Percentiles rank a stretch among this genome's conserved stretches.
Evolutionary conservation across 1,139 yeast species (phyloP).

Genomic region (Taphrina flavorubra): DNA sequence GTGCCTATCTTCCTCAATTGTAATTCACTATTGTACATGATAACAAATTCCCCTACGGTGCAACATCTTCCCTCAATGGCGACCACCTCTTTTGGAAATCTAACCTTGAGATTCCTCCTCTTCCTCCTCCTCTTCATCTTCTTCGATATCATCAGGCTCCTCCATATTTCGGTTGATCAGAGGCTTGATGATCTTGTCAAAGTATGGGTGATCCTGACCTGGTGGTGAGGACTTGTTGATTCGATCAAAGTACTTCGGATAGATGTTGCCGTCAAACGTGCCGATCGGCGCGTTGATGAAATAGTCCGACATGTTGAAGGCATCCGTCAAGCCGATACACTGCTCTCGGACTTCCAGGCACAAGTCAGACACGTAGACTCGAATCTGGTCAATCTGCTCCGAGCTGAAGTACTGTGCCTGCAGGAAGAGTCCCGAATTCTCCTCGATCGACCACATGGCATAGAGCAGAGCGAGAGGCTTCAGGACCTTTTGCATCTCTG

Average conservation of each 20-base stretch:
- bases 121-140: constrained; percentile 41
- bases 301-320: constrained; percentile 84
- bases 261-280: constrained; percentile 80
- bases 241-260: constrained; percentile 68
- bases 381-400: constrained; percentile 51
- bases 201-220: constrained; percentile 53
- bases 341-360: constrained; percentile 61
- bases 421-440: constrained; percentile 76
- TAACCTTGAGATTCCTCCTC: constrained; percentile 9
- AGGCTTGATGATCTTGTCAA: constrained; percentile 53
- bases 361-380: constrained; percentile 52
- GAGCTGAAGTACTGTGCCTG: constrained; percentile 63
- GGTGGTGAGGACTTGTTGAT: constrained; percentile 54
- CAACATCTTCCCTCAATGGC: too few relatives aligned
- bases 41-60: too few relatives aligned
- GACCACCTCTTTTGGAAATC: neutral
- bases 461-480: constrained; percentile 63
- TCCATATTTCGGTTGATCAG: constrained; percentile 53
- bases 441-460: constrained; percentile 74
- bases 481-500: constrained; percentile 53
- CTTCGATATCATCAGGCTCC: constrained; percentile 46
- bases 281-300: constrained; percentile 87
- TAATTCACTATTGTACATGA: too few relatives aligned
- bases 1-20: too few relatives aligned
- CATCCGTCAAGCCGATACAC: constrained; percentile 83